Conservation (phyloP, 2,329 filamentous ascomycete species). For the Endocalyx cinctus region DNA sequence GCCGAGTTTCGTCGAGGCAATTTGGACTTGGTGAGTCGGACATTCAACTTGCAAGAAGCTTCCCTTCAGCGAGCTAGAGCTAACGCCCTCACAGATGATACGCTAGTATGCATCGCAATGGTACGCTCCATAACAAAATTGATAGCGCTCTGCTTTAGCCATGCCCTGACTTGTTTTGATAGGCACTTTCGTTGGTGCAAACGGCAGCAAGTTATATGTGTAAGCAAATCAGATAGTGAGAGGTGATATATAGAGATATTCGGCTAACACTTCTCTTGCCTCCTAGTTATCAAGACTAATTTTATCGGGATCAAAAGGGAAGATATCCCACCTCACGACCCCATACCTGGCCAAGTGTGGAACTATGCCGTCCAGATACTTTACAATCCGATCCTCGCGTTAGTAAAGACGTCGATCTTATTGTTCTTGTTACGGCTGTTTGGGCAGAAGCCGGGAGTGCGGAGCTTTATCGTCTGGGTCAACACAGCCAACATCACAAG, state of each 20-base stretch:
- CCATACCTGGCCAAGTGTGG: slow-evolving; percentile 20
- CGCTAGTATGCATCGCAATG: slow-evolving; percentile 18
- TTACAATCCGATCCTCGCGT: slow-evolving; percentile 41
- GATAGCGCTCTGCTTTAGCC: too few species aligned
- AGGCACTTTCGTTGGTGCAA: slow-evolving; percentile 17
- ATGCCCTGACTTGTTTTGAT: too few species aligned
- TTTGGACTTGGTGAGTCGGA: slow-evolving; percentile 14
- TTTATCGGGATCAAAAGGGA: slow-evolving; percentile 15
- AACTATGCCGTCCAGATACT: slow-evolving; percentile 35
- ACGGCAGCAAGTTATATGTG: slow-evolving; percentile 20
- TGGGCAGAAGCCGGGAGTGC: slow-evolving; percentile 29
- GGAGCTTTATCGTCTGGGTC: slow-evolving; percentile 25
- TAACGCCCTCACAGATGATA: slow-evolving; percentile 14
- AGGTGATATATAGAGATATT: not conserved
- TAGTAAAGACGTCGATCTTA: slow-evolving; percentile 41
- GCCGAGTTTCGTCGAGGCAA: slow-evolving; percentile 14
- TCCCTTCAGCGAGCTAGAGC: not conserved
- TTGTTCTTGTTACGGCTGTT: slow-evolving; percentile 41
- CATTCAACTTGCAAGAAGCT: not conserved
- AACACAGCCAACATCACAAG: slow-evolving; percentile 28
- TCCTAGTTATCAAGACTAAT: slow-evolving; percentile 16
- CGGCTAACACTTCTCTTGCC: not conserved
- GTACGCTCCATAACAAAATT: slow-evolving; percentile 4
- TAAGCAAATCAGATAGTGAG: slow-evolving; percentile 4
- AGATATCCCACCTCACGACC: slow-evolving; percentile 17